phyloP scores from a whole-genome alignment of 2,329 filamentous ascomycete species.

The Fusarium longipes region DNA sequence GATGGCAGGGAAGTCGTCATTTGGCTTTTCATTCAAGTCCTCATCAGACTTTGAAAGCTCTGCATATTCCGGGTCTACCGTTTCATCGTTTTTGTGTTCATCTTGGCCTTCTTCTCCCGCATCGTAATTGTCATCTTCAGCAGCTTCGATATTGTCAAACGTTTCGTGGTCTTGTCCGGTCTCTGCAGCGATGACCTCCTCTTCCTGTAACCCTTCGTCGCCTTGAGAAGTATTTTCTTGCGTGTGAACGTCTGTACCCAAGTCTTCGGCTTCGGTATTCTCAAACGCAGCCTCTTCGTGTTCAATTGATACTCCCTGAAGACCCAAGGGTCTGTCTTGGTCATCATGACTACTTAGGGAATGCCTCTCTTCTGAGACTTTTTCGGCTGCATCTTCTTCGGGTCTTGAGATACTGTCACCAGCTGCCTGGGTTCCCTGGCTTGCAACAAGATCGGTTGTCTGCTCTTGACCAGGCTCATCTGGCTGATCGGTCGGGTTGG shows the following conservation, averaged over 20 bases:
- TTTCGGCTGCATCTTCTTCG: slow-evolving; percentile 5
- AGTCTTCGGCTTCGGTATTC: slow-evolving; percentile 17
- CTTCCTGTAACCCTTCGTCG: slow-evolving; percentile 11
- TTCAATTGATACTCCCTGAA: slow-evolving; percentile 8
- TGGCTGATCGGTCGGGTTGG: slow-evolving; percentile 20
- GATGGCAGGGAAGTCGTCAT: slow-evolving; percentile 50
- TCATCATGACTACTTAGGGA: slow-evolving; percentile 26
- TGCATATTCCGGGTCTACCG: slow-evolving; percentile 1
- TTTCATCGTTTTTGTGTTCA: slow-evolving; percentile 28
- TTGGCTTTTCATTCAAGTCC: slow-evolving; percentile 20
- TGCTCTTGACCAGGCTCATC: not conserved
- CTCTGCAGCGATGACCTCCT: slow-evolving; percentile 1
- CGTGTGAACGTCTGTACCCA: slow-evolving; percentile 8
- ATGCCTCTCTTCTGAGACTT: slow-evolving; percentile 30
- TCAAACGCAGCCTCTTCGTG: not conserved
- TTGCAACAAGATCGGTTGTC: not conserved
- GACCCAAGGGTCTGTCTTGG: slow-evolving; percentile 21
- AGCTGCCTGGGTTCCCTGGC: not conserved
- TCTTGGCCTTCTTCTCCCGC: slow-evolving; percentile 8
- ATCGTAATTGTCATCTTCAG: slow-evolving; percentile 14
- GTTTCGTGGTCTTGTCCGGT: slow-evolving; percentile 1
- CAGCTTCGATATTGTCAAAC: slow-evolving; percentile 1
- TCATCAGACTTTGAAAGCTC: slow-evolving; percentile 16
- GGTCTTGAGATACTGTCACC: slow-evolving; percentile 1
- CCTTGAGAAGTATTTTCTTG: slow-evolving; percentile 27